A percentile compares a stretch with the other conserved stretches of the same genome.
These are phyloP conservation scores for Tilletia indica DNA, from an alignment of 1,284 basidiomycete species.

Conservation along the genomic window DNA sequence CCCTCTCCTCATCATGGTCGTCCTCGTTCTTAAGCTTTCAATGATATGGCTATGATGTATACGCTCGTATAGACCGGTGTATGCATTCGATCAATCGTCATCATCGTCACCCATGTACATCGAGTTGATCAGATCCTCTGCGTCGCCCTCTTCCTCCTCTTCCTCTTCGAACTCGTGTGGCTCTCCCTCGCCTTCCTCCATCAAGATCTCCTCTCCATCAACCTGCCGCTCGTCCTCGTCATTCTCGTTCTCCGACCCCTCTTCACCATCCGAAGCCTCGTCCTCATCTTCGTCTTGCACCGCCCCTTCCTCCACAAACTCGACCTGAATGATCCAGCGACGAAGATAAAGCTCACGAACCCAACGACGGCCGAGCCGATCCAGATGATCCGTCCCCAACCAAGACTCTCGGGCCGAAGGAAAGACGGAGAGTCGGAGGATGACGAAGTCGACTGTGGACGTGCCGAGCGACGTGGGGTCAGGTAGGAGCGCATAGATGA, in stretches of 20 bases:
- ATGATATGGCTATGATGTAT: too few species aligned
- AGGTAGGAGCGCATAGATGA: neutral
- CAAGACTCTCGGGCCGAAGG: neutral
- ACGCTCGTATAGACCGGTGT: too few species aligned
- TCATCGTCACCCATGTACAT: neutral
- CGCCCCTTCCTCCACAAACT: neutral
- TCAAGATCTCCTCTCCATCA: neutral
- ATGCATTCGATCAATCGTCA: neutral
- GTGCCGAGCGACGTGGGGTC: neutral
- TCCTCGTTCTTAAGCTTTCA: too few species aligned
- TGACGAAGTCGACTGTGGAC: too few species aligned
- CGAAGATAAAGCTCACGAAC: constrained; percentile 8
- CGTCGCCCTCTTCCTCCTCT: neutral
- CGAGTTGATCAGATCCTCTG: neutral
- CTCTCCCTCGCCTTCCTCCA: constrained; percentile 3
- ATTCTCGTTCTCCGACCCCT: neutral
- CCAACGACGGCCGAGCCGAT: constrained; percentile 12
- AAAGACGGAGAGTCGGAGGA: neutral
- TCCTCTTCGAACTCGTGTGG: neutral
- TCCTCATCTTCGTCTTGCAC: neutral
- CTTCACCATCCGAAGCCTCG: neutral
- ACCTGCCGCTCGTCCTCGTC: neutral
- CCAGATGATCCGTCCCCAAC: constrained; percentile 8
- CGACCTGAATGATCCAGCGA: neutral
- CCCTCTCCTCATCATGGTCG: too few species aligned